These are phyloP conservation scores for Neonectria sp. DNA, from an alignment of 2,329 filamentous ascomycete species.

Conservation along the genomic window DNA sequence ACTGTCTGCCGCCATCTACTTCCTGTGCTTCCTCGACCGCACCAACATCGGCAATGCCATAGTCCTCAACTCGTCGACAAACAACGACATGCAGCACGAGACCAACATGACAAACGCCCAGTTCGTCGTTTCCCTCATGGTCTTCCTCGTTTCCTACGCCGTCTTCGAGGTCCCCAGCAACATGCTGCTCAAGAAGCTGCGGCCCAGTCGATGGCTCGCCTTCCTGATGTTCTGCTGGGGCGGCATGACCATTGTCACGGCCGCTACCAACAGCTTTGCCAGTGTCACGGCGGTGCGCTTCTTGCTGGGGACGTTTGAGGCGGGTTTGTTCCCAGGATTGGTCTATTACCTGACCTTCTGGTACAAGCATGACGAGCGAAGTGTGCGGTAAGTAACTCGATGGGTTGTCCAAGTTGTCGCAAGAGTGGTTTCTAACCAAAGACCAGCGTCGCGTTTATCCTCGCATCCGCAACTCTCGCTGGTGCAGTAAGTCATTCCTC, in stretches of 20 bases:
- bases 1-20: slow-evolving; percentile 74
- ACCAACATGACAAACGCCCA: slow-evolving; percentile 74
- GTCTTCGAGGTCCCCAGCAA: slow-evolving; percentile 78
- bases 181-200: slow-evolving; percentile 75
- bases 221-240: slow-evolving; percentile 79
- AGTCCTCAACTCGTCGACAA: slow-evolving; percentile 73
- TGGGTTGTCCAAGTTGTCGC: slow-evolving; percentile 17
- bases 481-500: slow-evolving; percentile 65
- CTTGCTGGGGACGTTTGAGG: slow-evolving; percentile 78
- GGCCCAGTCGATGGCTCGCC: slow-evolving; percentile 74
- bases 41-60: slow-evolving; percentile 80
- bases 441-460: slow-evolving; percentile 75
- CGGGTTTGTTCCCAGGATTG: slow-evolving; percentile 74
- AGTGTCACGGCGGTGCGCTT: slow-evolving; percentile 78
- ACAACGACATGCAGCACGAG: slow-evolving; percentile 74
- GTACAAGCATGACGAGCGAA: slow-evolving; percentile 80
- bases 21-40: slow-evolving; percentile 78
- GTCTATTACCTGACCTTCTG: slow-evolving; percentile 81
- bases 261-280: slow-evolving; percentile 73
- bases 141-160: slow-evolving; percentile 73
- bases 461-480: slow-evolving; percentile 78
- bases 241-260: slow-evolving; percentile 76
- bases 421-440: slow-evolving; percentile 29
- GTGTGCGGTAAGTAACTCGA: slow-evolving; percentile 61
- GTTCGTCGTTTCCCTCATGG: slow-evolving; percentile 72